A percentile compares a stretch with the other conserved stretches of the same genome.
Evolutionary conservation across 2,329 filamentous ascomycete genomes (phyloP).

Genomic region (Fusarium oligoseptatum): DNA sequence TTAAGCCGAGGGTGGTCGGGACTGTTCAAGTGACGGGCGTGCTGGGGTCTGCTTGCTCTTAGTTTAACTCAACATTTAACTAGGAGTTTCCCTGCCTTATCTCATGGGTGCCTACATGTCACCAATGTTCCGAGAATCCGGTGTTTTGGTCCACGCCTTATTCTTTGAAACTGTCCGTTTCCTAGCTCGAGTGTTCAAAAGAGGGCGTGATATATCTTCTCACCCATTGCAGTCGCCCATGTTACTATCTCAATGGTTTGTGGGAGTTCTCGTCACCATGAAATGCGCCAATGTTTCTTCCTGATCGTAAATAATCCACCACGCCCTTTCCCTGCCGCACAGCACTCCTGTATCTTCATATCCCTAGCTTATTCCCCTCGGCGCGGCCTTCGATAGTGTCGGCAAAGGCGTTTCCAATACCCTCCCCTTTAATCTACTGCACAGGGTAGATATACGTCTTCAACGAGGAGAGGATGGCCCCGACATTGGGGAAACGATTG

Average conservation of each 20-base stretch:
- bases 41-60: too few species aligned
- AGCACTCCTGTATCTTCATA: slow-evolving; percentile 67
- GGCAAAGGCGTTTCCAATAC: slow-evolving; percentile 60
- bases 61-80: neutral
- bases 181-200: neutral
- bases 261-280: neutral
- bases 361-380: slow-evolving; percentile 64
- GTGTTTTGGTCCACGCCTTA: neutral
- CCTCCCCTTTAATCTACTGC: slow-evolving; percentile 62
- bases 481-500: slow-evolving; percentile 61
- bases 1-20: neutral
- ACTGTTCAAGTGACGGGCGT: neutral
- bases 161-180: neutral
- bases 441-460: slow-evolving; percentile 68
- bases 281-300: neutral
- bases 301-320: slow-evolving; percentile 59
- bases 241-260: neutral
- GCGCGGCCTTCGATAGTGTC: slow-evolving; percentile 67
- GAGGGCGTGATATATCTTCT: neutral
- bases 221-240: neutral
- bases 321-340: slow-evolving; percentile 62
- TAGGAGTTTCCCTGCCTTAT: neutral
- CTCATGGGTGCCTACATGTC: neutral
- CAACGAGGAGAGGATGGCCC: slow-evolving; percentile 66
- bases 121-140: neutral